Conservation (phyloP, 2,329 filamentous ascomycete species). For the Emydomyces testavorans region DNA sequence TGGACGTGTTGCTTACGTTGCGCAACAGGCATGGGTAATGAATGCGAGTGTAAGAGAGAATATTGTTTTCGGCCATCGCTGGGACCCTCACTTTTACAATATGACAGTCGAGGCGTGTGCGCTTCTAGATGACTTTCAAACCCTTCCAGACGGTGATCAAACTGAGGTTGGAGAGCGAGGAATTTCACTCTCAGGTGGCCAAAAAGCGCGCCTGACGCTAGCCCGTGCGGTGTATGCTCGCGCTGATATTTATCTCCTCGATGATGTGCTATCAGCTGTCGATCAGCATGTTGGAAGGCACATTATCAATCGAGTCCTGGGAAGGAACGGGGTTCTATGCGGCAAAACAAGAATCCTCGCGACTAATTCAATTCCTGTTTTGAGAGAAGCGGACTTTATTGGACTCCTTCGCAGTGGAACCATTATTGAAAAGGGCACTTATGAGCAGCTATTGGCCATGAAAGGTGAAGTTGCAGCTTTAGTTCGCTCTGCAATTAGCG, state of each 20-base stretch:
- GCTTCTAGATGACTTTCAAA: constrained; percentile 76
- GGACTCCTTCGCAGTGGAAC: constrained; percentile 70
- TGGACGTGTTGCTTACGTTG: constrained; percentile 79
- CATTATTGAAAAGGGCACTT: constrained; percentile 79
- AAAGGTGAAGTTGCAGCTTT: constrained; percentile 81
- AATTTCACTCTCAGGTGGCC: constrained; percentile 88
- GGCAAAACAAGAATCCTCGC: constrained; percentile 86
- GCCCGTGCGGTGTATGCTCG: constrained; percentile 91
- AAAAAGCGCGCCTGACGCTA: constrained; percentile 85
- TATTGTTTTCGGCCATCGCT: constrained; percentile 89
- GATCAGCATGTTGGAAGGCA: constrained; percentile 94
- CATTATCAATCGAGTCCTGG: constrained; percentile 87
- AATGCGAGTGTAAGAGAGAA: constrained; percentile 97
- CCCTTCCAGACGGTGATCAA: constrained; percentile 87
- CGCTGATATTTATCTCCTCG: constrained; percentile 89
- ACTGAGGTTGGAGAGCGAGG: constrained; percentile 94
- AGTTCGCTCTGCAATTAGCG: constrained; percentile 58
- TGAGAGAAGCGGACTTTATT: constrained; percentile 82
- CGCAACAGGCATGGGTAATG: constrained; percentile 91
- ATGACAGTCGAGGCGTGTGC: constrained; percentile 86
- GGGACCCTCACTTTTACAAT: constrained; percentile 88
- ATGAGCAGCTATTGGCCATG: constrained; percentile 82
- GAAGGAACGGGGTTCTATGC: constrained; percentile 65
- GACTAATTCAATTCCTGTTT: constrained; percentile 86
- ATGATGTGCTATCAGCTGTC: constrained; percentile 92